Evolutionary conservation across 495 filamentous ascomycete species (phyloP).

Genomic region (Penicillium paradoxum): DNA sequence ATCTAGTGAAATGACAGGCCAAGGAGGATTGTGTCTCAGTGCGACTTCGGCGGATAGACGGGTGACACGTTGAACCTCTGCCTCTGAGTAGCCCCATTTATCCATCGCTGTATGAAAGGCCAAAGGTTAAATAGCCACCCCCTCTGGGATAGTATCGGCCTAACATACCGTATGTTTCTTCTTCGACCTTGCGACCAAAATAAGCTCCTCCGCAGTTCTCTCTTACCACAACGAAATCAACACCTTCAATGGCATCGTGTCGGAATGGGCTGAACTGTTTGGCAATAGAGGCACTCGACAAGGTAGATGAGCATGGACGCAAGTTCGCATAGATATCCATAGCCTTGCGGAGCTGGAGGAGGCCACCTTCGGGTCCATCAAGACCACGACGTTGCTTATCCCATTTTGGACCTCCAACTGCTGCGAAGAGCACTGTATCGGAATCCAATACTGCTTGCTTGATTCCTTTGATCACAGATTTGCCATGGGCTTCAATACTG

Average conservation of each 20-base stretch:
- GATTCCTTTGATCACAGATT: constrained; percentile 41
- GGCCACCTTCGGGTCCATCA: constrained; percentile 43
- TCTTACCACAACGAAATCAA: constrained; percentile 46
- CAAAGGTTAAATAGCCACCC: neutral
- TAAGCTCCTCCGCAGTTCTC: constrained; percentile 53
- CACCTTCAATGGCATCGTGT: constrained; percentile 41
- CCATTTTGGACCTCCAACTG: constrained; percentile 50
- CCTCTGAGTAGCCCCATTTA: constrained; percentile 43
- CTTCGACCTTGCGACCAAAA: constrained; percentile 47
- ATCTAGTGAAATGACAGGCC: constrained; percentile 44
- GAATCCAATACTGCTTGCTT: constrained; percentile 37
- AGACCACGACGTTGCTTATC: constrained; percentile 36
- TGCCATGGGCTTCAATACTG: constrained; percentile 44
- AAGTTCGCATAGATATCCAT: constrained; percentile 51
- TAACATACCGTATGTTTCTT: constrained; percentile 36
- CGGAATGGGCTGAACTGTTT: constrained; percentile 41
- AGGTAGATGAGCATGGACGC: constrained; percentile 42
- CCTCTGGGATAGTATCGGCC: too few relatives aligned
- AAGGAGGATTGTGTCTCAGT: constrained; percentile 38
- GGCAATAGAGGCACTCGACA: constrained; percentile 35
- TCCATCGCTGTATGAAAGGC: constrained; percentile 33
- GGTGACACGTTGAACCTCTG: constrained; percentile 46
- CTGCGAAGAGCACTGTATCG: constrained; percentile 48
- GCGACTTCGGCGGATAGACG: constrained; percentile 45
- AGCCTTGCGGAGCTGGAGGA: constrained; percentile 41